Base-by-base conservation (phyloP, 23 red algal species). In the Agarophyton chilense region DNA sequence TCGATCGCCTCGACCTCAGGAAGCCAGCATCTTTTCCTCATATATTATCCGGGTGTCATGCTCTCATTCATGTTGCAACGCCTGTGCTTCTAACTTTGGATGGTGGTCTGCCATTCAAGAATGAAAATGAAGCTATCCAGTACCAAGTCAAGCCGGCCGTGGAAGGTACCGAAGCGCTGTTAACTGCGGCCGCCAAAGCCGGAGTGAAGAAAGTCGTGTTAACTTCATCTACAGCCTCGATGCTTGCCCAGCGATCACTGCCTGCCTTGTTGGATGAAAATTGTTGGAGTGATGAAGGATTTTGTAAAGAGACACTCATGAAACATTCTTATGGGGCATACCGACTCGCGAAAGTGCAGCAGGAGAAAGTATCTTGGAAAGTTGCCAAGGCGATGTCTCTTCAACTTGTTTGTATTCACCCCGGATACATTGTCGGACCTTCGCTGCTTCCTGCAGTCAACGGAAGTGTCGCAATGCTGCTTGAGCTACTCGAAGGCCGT, bases 11-110 rank as follows among this genome's bases (percentile, higher is more conserved):
- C 18, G 68, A 74, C 36, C 68, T 74, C 12, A 74, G 18, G 25
- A 33, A 74, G 19, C 68, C 39, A 74, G n/a, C 45, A 47, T 47
- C 41, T 3, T 74, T 74, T 74, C 68, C 10, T 45, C 68, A 25
- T 9, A 3, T 33, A 49, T 47, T 74, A 19, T 58, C 77, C 35
- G 77, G 77, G 19, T 80, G 77, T 43, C 36, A n/a, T 11, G 51
- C 77, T 10, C 77, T 80, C 51, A 80, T 80, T 62, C 77, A 80
- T 57, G 51, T 52, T 11, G 77, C 77, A 60, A 80, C 77, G 0
- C 77, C 77, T 1, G 77, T 80, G 26, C 52, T 62, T 5, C 51
- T 60, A 4, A 10, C 52, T 25, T 25, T 57, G 21, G 38, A 80
- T 62, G 77, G 77, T 44, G 41, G 77, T 57, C 38, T 62, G 18